These are phyloP conservation scores for Mentha longifolia DNA, from an alignment of 257 asterid species.

Conservation along the genomic window DNA sequence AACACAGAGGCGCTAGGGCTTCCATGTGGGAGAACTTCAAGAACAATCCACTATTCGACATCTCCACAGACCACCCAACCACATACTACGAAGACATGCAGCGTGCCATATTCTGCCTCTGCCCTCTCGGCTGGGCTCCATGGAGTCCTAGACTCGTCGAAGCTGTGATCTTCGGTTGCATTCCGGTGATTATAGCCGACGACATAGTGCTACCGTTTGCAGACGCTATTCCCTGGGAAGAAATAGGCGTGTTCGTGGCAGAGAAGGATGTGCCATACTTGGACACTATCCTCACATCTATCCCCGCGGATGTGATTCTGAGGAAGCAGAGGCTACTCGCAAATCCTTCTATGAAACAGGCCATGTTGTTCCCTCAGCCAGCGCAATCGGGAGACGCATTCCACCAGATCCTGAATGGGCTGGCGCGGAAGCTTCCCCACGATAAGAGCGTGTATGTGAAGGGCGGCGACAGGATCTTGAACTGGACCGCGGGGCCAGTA, in stretches of 20 bases:
- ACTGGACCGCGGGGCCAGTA: constrained; percentile 62
- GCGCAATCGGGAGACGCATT: constrained; percentile 82
- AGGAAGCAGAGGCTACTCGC: constrained; percentile 73
- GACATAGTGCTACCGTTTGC: constrained; percentile 81
- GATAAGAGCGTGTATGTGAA: constrained; percentile 45
- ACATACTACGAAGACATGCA: constrained; percentile 91
- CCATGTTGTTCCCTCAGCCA: constrained; percentile 64
- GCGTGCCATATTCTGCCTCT: constrained; percentile 76
- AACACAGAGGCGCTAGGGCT: constrained; percentile 80
- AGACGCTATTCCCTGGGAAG: constrained; percentile 65
- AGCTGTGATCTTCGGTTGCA: constrained; percentile 84
- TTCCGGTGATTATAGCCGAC: constrained; percentile 86
- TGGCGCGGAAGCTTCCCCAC: constrained; percentile 66
- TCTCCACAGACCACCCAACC: constrained; percentile 79
- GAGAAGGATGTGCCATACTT: constrained; percentile 58
- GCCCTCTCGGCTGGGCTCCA: constrained; percentile 95
- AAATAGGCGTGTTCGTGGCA: constrained; percentile 52
- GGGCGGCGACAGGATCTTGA: constrained; percentile 36
- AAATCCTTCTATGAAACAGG: constrained; percentile 61
- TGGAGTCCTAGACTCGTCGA: constrained; percentile 91
- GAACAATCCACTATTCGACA: constrained; percentile 84
- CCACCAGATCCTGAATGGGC: constrained; percentile 74
- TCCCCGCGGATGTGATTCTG: constrained; percentile 50
- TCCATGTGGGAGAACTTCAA: constrained; percentile 91
- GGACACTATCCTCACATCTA: constrained; percentile 59